These are phyloP conservation scores for Pyrenophora tritici-repentis DNA, from an alignment of 2,329 filamentous ascomycete species.

Conservation along the genomic window DNA sequence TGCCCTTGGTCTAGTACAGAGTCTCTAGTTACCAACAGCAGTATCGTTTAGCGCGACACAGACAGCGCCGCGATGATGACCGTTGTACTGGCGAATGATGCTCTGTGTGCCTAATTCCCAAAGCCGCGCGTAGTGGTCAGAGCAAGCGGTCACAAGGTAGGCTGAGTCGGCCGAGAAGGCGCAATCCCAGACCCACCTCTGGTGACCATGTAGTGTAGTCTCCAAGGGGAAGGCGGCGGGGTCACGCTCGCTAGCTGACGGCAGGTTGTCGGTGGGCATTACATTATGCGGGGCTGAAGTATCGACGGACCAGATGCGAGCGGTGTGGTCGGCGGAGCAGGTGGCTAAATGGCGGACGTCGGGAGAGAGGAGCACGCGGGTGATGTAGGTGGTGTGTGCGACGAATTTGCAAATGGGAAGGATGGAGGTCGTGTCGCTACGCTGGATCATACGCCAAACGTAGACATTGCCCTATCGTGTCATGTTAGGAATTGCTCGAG, in stretches of 20 bases:
- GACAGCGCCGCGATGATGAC: slow-evolving; percentile 87
- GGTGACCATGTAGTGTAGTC: slow-evolving; percentile 85
- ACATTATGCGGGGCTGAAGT: slow-evolving; percentile 44
- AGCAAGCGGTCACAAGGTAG: slow-evolving; percentile 90
- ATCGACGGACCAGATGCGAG: slow-evolving; percentile 95
- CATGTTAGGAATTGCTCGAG: slow-evolving; percentile 2
- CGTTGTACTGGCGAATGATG: slow-evolving; percentile 94
- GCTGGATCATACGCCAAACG: slow-evolving; percentile 91
- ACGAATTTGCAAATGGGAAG: slow-evolving; percentile 87
- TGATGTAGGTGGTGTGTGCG: slow-evolving; percentile 91
- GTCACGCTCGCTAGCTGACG: slow-evolving; percentile 44
- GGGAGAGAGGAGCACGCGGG: slow-evolving; percentile 85
- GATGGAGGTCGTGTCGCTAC: slow-evolving; percentile 79
- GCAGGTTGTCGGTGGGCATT: slow-evolving; percentile 38
- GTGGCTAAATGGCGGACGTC: slow-evolving; percentile 94
- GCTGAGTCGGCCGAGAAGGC: slow-evolving; percentile 92
- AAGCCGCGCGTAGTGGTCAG: slow-evolving; percentile 87
- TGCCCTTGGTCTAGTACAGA: neutral
- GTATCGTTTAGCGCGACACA: slow-evolving; percentile 89
- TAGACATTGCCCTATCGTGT: slow-evolving; percentile 82
- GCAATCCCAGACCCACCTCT: slow-evolving; percentile 97
- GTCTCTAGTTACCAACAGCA: slow-evolving; percentile 42
- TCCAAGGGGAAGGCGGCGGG: slow-evolving; percentile 75
- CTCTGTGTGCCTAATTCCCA: slow-evolving; percentile 88
- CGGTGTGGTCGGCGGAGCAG: slow-evolving; percentile 90